Evolutionary conservation across 805 yeast species (phyloP), one percentile per base, ranked within the genome.

Genomic region (Barnettozyma sucrosica): DNA sequence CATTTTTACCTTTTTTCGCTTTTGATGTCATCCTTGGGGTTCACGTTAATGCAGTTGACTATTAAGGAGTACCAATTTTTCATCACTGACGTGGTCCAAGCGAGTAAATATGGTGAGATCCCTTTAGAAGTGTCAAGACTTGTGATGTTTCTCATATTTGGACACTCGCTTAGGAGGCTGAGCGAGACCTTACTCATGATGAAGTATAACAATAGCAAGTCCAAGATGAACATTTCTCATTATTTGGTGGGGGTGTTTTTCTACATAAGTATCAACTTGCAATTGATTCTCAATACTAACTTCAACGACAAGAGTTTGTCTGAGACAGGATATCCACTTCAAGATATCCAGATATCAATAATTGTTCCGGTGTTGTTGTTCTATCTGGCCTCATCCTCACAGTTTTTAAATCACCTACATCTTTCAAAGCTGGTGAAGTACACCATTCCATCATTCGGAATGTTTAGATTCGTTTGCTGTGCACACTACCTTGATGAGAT

Each of bases 401-500:
- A 82, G 56, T 69, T 56, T 24, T 34, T 55, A 30, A 60, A 64
- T 41, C 62, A 50, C 41, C 47, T 36, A 16, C 67, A 44, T 48
- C 58, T 45, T 19, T 60, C 51, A 5, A 63, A 46, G 52, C 56
- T 51, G 34, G 53, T 56, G 48, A 57, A 53, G 26, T 76, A 77
- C 57, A 69, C 78, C 1, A 55, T 72, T 23, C 93, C 95, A 3
- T 61, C 56, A 2, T 61, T 65, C 32, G 72, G 81, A 1, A 52
- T 79, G 41, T 83, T 83, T 59, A 62, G 62, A 38, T 61, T 61
- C n/a, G 68, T 76, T 2, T 68, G 79, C 16, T 77, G 83, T 54
- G 84, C 92, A 0, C 95, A 85, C 62, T 85, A 85, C 55, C 66
- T 80, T 18, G 83, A 83, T 60, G 95, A 85, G 58, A 66, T 81